Percentiles rank a stretch among this genome's conserved stretches.
These are phyloP conservation scores for Pyricularia pennisetigena DNA, from an alignment of 2,329 filamentous ascomycete genomes.

Conservation along the genomic window DNA sequence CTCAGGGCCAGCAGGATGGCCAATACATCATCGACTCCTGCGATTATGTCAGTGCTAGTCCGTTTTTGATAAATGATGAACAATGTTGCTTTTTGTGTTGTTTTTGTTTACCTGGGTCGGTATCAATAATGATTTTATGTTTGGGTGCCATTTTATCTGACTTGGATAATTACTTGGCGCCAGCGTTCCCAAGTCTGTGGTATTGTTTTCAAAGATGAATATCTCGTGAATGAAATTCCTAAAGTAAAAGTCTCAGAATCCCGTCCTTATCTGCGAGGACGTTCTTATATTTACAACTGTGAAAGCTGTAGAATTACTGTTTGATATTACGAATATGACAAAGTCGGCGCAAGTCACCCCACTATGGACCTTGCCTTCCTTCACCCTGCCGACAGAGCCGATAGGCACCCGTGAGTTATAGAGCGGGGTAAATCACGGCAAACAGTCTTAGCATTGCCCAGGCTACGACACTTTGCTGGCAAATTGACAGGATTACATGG, in stretches of 20 bases:
- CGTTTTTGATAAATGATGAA: background rate
- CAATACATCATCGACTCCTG: constrained; percentile 83
- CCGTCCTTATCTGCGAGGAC: background rate
- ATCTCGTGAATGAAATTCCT: background rate
- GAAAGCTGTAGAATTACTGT: background rate
- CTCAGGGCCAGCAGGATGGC: constrained; percentile 82
- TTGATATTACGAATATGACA: background rate
- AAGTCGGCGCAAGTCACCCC: background rate
- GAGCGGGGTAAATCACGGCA: background rate
- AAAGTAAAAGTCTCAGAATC: background rate
- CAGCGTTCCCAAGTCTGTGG: background rate
- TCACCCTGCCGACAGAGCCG: background rate
- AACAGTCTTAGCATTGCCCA: background rate
- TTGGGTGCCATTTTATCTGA: constrained; percentile 49
- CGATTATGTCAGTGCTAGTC: constrained; percentile 8
- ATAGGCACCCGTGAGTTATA: background rate
- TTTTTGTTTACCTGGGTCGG: constrained; percentile 61
- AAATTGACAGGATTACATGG: background rate
- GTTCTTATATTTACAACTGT: background rate
- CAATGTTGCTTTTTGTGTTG: background rate
- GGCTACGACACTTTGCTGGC: background rate
- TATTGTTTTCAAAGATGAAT: background rate
- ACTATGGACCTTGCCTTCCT: background rate
- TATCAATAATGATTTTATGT: constrained; percentile 86
- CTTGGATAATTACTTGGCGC: background rate